phyloP scores from a whole-genome alignment of 176 grass and related monocot species.

The Oryza officinalis region DNA sequence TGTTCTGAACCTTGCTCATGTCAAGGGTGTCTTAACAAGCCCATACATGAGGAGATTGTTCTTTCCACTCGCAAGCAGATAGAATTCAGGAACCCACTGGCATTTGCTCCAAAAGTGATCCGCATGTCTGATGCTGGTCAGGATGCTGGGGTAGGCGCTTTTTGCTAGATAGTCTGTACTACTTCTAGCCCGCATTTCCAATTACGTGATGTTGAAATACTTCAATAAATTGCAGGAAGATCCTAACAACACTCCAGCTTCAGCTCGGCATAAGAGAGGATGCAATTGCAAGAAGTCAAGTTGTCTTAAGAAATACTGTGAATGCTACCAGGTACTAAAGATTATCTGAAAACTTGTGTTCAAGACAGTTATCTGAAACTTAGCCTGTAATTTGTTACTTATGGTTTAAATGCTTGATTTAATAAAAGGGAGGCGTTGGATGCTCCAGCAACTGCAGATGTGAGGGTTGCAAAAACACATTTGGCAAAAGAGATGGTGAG shows the following conservation, averaged over 20 bases:
- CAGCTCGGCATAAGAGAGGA: constrained; percentile 97
- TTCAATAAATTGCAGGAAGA: constrained; percentile 68
- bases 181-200: neutral
- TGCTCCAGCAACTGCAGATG: constrained; percentile 95
- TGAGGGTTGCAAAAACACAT: constrained; percentile 93
- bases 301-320: constrained; percentile 98
- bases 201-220: constrained; percentile 15
- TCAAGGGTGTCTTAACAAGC: constrained; percentile 96
- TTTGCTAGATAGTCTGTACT: constrained; percentile 1
- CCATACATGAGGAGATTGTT: constrained; percentile 95
- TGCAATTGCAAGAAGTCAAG: constrained; percentile 99
- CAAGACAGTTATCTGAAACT: constrained; percentile 29
- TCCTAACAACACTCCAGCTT: constrained; percentile 89
- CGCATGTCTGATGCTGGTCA: constrained; percentile 63
- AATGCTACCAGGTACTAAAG: constrained; percentile 90
- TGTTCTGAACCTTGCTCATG: constrained; percentile 95
- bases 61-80: constrained; percentile 95
- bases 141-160: constrained; percentile 61
- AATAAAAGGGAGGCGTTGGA: constrained; percentile 88
- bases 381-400: constrained; percentile 13
- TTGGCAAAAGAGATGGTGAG: constrained; percentile 92
- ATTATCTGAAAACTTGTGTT: constrained; percentile 18
- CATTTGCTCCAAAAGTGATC: constrained; percentile 98
- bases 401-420: constrained; percentile 35
- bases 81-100: constrained; percentile 93